These are phyloP conservation scores for Phytophthora foliorum DNA, from an alignment of 352 stramenopile genomes.

Conservation along the genomic window DNA sequence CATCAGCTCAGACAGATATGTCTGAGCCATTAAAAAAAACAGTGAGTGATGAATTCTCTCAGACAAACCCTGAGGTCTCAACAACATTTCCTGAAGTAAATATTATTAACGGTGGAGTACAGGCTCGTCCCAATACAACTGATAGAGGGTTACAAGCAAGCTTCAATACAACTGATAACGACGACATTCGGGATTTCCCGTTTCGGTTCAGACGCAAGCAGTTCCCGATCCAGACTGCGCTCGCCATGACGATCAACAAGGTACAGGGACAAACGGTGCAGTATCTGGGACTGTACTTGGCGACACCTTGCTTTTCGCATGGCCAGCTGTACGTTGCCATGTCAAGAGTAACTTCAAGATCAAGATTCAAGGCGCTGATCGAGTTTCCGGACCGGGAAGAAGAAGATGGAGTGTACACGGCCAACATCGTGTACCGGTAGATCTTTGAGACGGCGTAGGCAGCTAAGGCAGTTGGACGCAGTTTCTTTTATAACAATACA, in stretches of 20 bases:
- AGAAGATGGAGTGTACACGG: background rate
- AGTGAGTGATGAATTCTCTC: constrained; percentile 6
- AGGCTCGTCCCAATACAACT: background rate
- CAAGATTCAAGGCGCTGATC: background rate
- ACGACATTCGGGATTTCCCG: constrained; percentile 27
- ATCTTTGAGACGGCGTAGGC: no score
- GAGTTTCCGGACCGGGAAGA: background rate
- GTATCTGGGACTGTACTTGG: constrained; percentile 13
- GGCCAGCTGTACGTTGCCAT: background rate
- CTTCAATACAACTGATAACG: background rate
- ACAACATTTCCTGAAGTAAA: no score
- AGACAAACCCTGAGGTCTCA: constrained; percentile 6
- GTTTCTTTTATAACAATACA: no score
- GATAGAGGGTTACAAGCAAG: background rate
- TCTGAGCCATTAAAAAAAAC: constrained; percentile 11
- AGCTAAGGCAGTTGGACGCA: no score
- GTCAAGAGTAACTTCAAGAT: background rate
- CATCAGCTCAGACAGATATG: background rate
- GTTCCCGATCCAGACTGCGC: constrained; percentile 36
- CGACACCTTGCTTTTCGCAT: constrained; percentile 1
- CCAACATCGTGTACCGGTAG: no score
- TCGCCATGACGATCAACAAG: constrained; percentile 55
- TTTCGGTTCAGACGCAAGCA: constrained; percentile 34
- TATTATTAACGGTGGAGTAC: background rate
- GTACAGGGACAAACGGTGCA: constrained; percentile 45